Evolutionary conservation across 768 basidiomycete species (phyloP).

Genomic region (Hygrocybe coccinea): DNA sequence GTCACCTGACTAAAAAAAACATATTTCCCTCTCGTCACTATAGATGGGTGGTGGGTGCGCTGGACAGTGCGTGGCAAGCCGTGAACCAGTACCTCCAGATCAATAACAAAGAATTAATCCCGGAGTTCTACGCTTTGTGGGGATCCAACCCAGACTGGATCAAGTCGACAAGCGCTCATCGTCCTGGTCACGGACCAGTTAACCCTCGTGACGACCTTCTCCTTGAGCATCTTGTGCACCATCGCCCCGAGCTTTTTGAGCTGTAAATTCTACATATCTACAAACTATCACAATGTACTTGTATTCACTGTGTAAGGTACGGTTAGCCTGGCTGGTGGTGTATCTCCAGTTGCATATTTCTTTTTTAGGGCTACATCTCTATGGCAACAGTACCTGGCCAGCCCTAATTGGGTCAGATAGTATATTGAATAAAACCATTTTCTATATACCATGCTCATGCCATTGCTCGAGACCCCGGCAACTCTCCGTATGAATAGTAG

Average conservation of each 20-base stretch:
- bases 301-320: too few relatives aligned
- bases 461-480: too few relatives aligned
- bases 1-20: not conserved
- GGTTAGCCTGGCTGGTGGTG: too few relatives aligned
- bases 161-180: not conserved
- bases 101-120: constrained; percentile 1
- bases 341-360: too few relatives aligned
- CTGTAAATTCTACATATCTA: too few relatives aligned
- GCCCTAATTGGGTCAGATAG: too few relatives aligned
- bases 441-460: too few relatives aligned
- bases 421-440: too few relatives aligned
- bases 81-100: constrained; percentile 20
- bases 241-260: constrained; percentile 3
- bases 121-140: constrained; percentile 25
- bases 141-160: constrained; percentile 30
- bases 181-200: not conserved
- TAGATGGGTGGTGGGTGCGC: constrained; percentile 35
- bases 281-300: too few relatives aligned
- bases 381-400: too few relatives aligned
- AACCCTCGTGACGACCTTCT: not conserved
- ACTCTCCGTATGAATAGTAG: too few relatives aligned
- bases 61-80: constrained; percentile 35
- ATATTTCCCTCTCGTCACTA: constrained; percentile 10
- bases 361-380: too few relatives aligned
- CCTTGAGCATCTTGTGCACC: constrained; percentile 1